These are phyloP conservation scores for Suillus sp. DNA, from an alignment of 768 basidiomycete genomes.

Conservation along the genomic window DNA sequence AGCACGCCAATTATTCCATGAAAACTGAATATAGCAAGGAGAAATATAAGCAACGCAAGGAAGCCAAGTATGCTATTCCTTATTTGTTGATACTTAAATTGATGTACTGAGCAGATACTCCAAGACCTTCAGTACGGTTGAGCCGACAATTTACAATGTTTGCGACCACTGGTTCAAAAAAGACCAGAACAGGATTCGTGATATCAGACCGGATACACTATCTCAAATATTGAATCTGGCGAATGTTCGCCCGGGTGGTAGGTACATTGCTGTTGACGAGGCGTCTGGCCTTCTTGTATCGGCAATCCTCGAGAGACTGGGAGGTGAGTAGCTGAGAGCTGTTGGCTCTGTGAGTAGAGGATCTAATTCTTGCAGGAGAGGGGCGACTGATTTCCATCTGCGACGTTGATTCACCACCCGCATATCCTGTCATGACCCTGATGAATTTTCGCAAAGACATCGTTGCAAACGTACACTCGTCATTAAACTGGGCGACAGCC, in stretches of 20 bases:
- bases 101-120: conserved; percentile 61
- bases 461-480: conserved; percentile 55
- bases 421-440: conserved; percentile 76
- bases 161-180: conserved; percentile 88
- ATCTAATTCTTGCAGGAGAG: conserved; percentile 50
- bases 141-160: conserved; percentile 86
- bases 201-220: conserved; percentile 84
- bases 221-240: conserved; percentile 86
- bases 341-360: not conserved
- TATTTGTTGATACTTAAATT: not conserved
- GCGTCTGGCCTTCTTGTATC: conserved; percentile 87
- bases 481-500: conserved; percentile 90
- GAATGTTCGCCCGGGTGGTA: conserved; percentile 84
- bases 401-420: conserved; percentile 90
- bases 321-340: conserved; percentile 50
- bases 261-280: conserved; percentile 89
- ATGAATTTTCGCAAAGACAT: conserved; percentile 81
- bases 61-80: conserved; percentile 75
- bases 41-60: conserved; percentile 95
- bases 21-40: conserved; percentile 99
- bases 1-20: conserved; percentile 87
- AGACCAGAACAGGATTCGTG: conserved; percentile 77
- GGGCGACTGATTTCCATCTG: conserved; percentile 84
- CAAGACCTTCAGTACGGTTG: conserved; percentile 83
- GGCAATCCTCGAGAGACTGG: conserved; percentile 83